Evolutionary conservation across 2,329 filamentous ascomycete species (phyloP), one percentile per base, ranked within the genome.

Genomic region (Chaetoscypha palmicola): DNA sequence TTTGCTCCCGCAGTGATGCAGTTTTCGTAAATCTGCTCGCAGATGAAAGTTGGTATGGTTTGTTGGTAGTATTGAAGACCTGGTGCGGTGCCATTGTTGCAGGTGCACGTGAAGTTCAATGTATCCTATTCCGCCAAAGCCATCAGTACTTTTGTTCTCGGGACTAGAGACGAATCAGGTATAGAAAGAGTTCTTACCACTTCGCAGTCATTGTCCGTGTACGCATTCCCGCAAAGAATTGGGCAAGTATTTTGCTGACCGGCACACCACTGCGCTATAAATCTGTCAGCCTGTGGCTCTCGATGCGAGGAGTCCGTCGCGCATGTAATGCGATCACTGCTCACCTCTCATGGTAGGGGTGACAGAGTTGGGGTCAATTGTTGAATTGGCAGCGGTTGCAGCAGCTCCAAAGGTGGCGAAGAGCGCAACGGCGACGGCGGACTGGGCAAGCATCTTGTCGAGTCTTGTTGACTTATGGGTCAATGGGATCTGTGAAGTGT

Each of bases 11-110:
- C 57, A 21, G 51, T n/a, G 46, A 72, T 68, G 58, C 72, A 76
- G 53, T 72, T 66, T 19, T 51, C 54, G 57, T 63, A 76, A 64
- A 70, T 74, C 50, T 64, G 64, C 56, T 71, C 58, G 67, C 79
- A 83, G 62, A 77, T 69, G 62, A 68, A 79, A 63, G 68, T 77
- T 32, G 78, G 77, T 38, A 84, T 65, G 19, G 76, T 77, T 62
- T 75, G 65, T 42, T 63, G 54, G 64, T 80, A 84, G 54, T 68
- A 64, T 48, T 66, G 61, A 54, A 80, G 69, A 57, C 79, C 70
- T 53, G 77, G 76, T 5, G 62, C 59, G 32, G 68, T 71, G 52
- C 71, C 72, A 60, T 79, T 73, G 38, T 51, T 51, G 68, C 80
- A 84, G 39, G 66, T 65, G 64, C 80, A 84, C 45, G 58, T 67